Evolutionary conservation across 345 rosid genomes (phyloP).

Genomic region (Balakata baccata): DNA sequence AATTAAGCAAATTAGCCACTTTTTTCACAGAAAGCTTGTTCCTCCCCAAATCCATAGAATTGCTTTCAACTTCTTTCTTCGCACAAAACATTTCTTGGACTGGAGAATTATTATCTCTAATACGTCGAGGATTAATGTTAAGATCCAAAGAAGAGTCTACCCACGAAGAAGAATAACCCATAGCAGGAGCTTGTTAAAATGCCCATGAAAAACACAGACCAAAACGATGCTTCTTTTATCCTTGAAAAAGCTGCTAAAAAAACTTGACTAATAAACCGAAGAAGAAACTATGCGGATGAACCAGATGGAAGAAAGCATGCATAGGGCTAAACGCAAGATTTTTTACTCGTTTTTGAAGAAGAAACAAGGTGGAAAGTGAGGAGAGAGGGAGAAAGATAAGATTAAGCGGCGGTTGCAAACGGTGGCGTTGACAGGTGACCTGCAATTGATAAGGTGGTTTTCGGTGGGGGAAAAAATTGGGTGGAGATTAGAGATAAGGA

Average conservation of each 20-base stretch:
- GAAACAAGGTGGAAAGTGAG: conserved; percentile 1
- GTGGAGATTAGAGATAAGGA: too few species aligned
- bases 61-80: conserved; percentile 18
- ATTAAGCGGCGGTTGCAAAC: too few species aligned
- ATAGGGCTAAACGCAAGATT: not conserved
- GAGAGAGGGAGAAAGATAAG: not conserved
- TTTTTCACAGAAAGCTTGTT: conserved; percentile 37
- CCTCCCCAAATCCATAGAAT: conserved; percentile 35
- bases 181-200: not conserved
- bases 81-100: not conserved
- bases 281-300: not conserved
- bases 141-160: conserved; percentile 33
- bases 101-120: not conserved
- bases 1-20: conserved; percentile 30
- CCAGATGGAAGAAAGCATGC: not conserved
- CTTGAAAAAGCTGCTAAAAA: conserved; percentile 4
- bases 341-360: conserved; percentile 4
- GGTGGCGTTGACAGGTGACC: too few species aligned
- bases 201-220: not conserved
- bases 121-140: conserved; percentile 17
- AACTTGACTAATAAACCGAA: too few species aligned
- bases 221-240: not conserved
- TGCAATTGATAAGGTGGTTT: too few species aligned
- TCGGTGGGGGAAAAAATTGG: too few species aligned
- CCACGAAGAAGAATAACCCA: conserved; percentile 26